These are phyloP conservation scores for Wickerhamiella kurtzmanii DNA, from an alignment of 805 yeast genomes.

Conservation along the genomic window DNA sequence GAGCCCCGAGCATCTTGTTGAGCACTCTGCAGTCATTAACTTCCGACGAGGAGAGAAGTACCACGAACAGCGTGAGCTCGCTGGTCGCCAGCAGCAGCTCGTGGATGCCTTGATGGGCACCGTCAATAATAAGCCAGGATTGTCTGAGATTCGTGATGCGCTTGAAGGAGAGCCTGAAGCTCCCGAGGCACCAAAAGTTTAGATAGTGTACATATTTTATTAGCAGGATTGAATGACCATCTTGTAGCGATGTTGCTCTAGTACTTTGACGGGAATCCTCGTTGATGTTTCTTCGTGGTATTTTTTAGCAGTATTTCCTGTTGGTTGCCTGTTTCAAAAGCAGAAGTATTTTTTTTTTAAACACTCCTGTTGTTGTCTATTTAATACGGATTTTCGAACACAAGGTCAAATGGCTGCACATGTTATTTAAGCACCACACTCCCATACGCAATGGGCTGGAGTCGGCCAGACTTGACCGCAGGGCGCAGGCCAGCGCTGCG, in stretches of 20 bases:
- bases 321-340: too few species aligned
- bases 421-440: neutral
- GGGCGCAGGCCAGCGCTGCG: conserved; percentile 25
- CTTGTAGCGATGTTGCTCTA: neutral
- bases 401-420: neutral
- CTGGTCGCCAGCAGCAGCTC: neutral
- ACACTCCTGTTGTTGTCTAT: too few species aligned
- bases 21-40: neutral
- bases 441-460: conserved; percentile 18
- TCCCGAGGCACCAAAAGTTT: neutral
- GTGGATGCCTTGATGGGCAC: conserved; percentile 9
- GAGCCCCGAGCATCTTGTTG: neutral
- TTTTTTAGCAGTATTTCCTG: too few species aligned
- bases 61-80: neutral
- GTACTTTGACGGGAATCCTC: neutral
- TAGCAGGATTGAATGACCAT: neutral
- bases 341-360: neutral
- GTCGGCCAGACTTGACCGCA: conserved; percentile 22
- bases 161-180: conserved; percentile 6
- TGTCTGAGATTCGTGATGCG: conserved; percentile 21
- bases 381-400: too few species aligned
- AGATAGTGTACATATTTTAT: conserved; percentile 1
- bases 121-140: conserved; percentile 19
- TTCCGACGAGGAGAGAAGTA: neutral
- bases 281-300: too few species aligned